Conservation (phyloP, 1,284 basidiomycete genomes). For the Cutaneotrichosporon dermatis region DNA sequence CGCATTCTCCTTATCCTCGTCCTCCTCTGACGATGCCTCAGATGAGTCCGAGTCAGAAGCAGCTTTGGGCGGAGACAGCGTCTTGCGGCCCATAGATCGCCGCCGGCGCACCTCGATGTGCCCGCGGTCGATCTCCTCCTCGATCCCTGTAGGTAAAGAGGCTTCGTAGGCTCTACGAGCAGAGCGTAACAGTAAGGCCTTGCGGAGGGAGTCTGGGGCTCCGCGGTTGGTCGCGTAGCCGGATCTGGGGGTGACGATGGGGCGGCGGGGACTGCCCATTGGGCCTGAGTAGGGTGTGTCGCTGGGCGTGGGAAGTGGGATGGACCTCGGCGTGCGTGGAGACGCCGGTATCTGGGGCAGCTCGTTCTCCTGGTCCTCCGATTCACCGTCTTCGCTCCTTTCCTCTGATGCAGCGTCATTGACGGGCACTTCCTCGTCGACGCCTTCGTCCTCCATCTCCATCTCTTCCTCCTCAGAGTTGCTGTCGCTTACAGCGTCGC, state of each 20-base stretch:
- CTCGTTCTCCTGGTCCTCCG: too few species aligned
- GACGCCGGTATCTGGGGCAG: too few species aligned
- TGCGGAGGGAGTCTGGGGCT: slow-evolving; percentile 33
- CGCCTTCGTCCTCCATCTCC: background rate
- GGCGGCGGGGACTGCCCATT: background rate
- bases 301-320: background rate
- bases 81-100: slow-evolving; percentile 30
- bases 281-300: background rate
- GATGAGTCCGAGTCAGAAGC: slow-evolving; percentile 8
- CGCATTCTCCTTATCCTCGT: slow-evolving; percentile 21
- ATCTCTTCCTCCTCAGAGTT: too few species aligned
- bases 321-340: too few species aligned
- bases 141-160: slow-evolving; percentile 20
- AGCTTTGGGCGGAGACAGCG: slow-evolving; percentile 12
- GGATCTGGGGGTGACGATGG: background rate
- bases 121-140: slow-evolving; percentile 34
- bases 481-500: background rate
- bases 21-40: slow-evolving; percentile 6
- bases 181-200: slow-evolving; percentile 39
- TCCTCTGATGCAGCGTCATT: too few species aligned
- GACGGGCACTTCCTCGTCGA: background rate
- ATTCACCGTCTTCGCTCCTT: too few species aligned
- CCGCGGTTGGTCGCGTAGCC: background rate
- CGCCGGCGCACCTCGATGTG: slow-evolving; percentile 25
- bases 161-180: slow-evolving; percentile 43